Evolutionary conservation across 129 eudicot species (phyloP), one percentile per base, ranked within the genome.

Genomic region (Erigeron canadensis): DNA sequence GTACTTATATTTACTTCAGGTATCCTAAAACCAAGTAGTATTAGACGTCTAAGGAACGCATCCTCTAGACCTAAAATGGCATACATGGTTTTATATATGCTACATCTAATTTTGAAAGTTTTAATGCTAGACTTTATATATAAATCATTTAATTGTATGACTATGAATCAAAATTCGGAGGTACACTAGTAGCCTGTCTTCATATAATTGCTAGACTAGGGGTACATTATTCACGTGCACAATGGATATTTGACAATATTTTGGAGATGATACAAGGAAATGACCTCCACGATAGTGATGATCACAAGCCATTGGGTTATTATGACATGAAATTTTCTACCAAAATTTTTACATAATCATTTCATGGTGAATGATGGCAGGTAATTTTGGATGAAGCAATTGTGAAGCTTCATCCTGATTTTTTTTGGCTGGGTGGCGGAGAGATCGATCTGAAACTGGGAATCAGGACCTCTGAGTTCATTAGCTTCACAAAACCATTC

Each of bases 361-460:
- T 53, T 53, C 58, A 19, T 53, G 58, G 8, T 53, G 11, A 53
- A 53, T 21, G 18, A n/a, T 80, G 69, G 10, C 78, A 95, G 99
- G 97, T 95, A 71, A 95, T 95, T 65, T 74, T 95, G 86, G 99
- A 95, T 43, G 99, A 95, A 88, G 97, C 96, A 69, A 90, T 95
- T 58, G 88, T 77, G 53, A 90, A 95, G 84, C 96, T 90, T 43
- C 46, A 71, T 65, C 97, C 97, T 8, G 91, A 88, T 44, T 95
- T 74, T 83, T 95, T 95, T 81, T 94, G 99, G 99, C 69, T 95
- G 73, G 99, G 99, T 40, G 99, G 99, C 51, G 99, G 97, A 34
- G 97, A 95, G 65, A 77, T 82, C 11, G 85, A 87, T 74, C 87
- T 90, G 5, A 90, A 90, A 71, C 63, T 90, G 62, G 97, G 97